These are phyloP conservation scores for Filobasidium floriforme DNA, from an alignment of 768 basidiomycete genomes.

Conservation along the genomic window DNA sequence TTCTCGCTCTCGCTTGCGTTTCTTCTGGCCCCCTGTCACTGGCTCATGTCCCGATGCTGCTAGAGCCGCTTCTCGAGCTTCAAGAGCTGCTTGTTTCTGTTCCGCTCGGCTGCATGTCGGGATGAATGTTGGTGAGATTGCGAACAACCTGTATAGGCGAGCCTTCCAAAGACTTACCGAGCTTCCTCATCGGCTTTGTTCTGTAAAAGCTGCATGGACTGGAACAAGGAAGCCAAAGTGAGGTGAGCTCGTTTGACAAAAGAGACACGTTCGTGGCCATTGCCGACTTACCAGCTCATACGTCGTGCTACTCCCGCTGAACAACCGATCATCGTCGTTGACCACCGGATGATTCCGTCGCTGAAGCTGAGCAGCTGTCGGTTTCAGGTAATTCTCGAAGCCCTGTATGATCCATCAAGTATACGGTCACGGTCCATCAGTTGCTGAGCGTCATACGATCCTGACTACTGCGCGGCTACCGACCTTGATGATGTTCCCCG, in stretches of 20 bases:
- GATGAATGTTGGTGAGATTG: neutral
- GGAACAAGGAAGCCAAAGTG: neutral
- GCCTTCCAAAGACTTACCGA: neutral
- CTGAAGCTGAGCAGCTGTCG: conserved; percentile 27
- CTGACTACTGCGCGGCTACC: no score
- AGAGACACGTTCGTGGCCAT: no score
- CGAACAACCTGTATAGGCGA: neutral
- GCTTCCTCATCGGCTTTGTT: conserved; percentile 9
- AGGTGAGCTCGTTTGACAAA: no score
- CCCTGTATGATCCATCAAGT: conserved; percentile 34
- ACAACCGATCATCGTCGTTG: conserved; percentile 43
- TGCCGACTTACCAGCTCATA: conserved; percentile 32
- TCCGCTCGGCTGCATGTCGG: neutral
- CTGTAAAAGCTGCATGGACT: conserved; percentile 21
- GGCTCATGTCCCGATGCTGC: neutral
- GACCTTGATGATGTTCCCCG: conserved; percentile 49
- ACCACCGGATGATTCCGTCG: conserved; percentile 31
- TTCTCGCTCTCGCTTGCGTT: conserved; percentile 17
- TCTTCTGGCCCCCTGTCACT: neutral
- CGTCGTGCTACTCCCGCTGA: conserved; percentile 43
- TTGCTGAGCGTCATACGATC: neutral
- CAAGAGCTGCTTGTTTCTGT: neutral
- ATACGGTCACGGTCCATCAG: neutral
- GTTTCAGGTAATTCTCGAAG: conserved; percentile 47
- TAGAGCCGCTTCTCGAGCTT: conserved; percentile 1